Evolutionary conservation across 208 protist species (phyloP).

Genomic region (Blastocrithidia nonstop): DNA sequence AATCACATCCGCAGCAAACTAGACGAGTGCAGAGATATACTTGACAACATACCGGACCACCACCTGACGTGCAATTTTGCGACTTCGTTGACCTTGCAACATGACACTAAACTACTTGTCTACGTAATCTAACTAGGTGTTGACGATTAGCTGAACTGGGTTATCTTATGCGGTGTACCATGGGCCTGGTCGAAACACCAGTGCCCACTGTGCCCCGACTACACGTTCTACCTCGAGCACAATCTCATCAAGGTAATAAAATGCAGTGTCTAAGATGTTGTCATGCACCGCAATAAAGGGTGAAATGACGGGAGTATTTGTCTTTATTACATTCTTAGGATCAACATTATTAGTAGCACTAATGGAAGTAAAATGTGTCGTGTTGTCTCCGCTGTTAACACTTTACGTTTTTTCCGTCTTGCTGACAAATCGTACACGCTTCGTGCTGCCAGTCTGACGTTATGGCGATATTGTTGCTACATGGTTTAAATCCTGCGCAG

Average conservation of each 20-base stretch:
- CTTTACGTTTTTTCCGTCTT: background rate
- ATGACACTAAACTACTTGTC: constrained; percentile 69
- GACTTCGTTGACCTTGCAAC: constrained; percentile 40
- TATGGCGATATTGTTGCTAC: no score
- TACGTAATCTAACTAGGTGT: constrained; percentile 68
- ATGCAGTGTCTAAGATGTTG: constrained; percentile 29
- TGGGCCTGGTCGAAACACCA: constrained; percentile 40
- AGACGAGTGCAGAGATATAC: constrained; percentile 58
- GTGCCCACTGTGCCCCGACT: constrained; percentile 50
- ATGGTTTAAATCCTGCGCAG: no score
- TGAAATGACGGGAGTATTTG: constrained; percentile 7
- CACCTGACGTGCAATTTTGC: constrained; percentile 52
- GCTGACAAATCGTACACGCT: constrained; percentile 2
- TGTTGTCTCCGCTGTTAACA: constrained; percentile 3
- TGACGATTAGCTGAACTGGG: constrained; percentile 66
- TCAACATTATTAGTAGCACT: background rate
- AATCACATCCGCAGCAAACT: constrained; percentile 69
- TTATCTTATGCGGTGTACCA: constrained; percentile 61
- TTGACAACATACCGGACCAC: constrained; percentile 47
- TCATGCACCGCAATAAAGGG: constrained; percentile 67
- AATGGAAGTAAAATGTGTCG: no score
- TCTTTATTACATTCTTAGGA: background rate
- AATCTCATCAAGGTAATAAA: constrained; percentile 80
- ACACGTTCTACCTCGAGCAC: constrained; percentile 64
- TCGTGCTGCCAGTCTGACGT: no score